phyloP scores from a whole-genome alignment of 495 filamentous ascomycete genomes.

The Bryoglossum gracile region DNA sequence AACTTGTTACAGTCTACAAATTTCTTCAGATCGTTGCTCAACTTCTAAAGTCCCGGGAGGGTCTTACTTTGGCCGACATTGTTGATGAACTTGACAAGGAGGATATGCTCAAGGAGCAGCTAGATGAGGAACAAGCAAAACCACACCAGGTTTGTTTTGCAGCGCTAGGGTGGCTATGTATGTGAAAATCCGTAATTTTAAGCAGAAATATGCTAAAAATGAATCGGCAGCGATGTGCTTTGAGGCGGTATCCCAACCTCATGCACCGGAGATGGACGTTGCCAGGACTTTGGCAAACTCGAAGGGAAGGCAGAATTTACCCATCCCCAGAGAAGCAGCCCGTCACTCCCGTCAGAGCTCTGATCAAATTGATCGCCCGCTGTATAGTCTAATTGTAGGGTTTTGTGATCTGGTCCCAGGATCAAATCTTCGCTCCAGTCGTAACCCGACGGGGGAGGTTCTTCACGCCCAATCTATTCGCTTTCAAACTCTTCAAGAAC shows the following conservation, averaged over 20 bases:
- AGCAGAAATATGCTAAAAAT: not conserved
- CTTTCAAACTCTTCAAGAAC: constrained; percentile 1
- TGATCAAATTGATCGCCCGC: not conserved
- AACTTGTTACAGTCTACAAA: constrained; percentile 1
- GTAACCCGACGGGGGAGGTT: not conserved
- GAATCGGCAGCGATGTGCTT: constrained; percentile 1
- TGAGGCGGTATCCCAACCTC: not conserved
- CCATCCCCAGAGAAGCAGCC: not conserved
- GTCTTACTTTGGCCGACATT: not conserved
- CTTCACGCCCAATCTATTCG: not conserved
- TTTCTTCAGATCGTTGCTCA: not conserved
- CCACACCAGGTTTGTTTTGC: constrained; percentile 8
- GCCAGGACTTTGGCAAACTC: too few relatives aligned
- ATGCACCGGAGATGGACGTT: too few relatives aligned
- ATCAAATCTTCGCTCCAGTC: not conserved
- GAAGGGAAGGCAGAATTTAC: not conserved
- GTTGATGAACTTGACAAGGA: constrained; percentile 12
- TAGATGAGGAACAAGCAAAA: constrained; percentile 8
- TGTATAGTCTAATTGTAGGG: not conserved
- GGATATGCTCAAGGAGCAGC: not conserved
- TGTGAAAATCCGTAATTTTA: not conserved
- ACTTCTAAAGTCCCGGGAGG: not conserved
- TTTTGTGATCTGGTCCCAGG: constrained; percentile 1
- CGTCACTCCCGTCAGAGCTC: not conserved
- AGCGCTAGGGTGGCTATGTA: constrained; percentile 6